phyloP scores from a whole-genome alignment of 1,284 basidiomycete genomes.

The Malassezia slooffiae region DNA sequence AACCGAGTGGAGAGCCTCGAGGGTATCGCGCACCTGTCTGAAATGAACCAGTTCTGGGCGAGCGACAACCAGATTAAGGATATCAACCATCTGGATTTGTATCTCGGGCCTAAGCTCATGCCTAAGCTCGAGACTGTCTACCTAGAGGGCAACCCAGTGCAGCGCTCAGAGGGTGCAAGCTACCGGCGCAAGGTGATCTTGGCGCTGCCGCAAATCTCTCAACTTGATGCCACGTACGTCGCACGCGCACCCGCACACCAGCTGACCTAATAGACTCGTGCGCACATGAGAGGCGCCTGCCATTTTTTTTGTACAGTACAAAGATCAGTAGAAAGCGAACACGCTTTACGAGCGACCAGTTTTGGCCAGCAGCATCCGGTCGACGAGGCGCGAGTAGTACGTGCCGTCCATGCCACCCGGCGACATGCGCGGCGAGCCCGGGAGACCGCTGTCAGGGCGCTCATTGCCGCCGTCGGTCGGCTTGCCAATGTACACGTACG shows the following conservation, averaged over 20 bases:
- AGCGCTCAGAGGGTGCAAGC: slow-evolving; percentile 61
- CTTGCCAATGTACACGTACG: slow-evolving; percentile 33
- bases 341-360: slow-evolving; percentile 2
- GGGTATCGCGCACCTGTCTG: slow-evolving; percentile 63
- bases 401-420: slow-evolving; percentile 28
- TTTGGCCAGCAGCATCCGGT: slow-evolving; percentile 23
- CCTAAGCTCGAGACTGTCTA: slow-evolving; percentile 73
- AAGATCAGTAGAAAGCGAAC: neutral
- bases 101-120: slow-evolving; percentile 57
- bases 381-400: slow-evolving; percentile 32
- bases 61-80: slow-evolving; percentile 73
- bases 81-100: slow-evolving; percentile 58
- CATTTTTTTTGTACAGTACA: slow-evolving; percentile 3
- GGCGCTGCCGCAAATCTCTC: slow-evolving; percentile 72
- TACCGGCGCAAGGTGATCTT: slow-evolving; percentile 86
- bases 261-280: slow-evolving; percentile 1
- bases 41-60: slow-evolving; percentile 86
- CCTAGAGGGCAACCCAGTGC: slow-evolving; percentile 86
- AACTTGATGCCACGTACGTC: slow-evolving; percentile 87
- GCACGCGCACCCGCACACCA: neutral
- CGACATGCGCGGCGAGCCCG: slow-evolving; percentile 33
- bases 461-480: slow-evolving; percentile 24
- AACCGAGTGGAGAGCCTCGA: slow-evolving; percentile 73
- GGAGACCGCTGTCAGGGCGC: slow-evolving; percentile 25
- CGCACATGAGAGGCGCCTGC: slow-evolving; percentile 2